Evolutionary conservation across 345 rosid genomes (phyloP), one percentile per base, ranked within the genome.

Genomic region (Populus simonii): DNA sequence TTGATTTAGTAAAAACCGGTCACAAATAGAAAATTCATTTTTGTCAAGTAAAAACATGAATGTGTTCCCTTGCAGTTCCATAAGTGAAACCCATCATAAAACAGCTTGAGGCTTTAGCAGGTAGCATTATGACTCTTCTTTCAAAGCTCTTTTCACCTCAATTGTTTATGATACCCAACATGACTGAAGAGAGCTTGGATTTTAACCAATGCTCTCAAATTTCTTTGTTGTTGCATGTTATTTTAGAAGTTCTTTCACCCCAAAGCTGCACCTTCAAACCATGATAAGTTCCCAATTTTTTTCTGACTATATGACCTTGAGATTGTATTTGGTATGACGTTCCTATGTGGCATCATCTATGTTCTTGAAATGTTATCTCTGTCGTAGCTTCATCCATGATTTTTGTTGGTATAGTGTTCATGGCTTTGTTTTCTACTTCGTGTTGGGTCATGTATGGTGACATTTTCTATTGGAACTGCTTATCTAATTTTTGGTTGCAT

Each of bases 401-500:
- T 7, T 63, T 63, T 63, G 20, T 25, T 63, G 18, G 33, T 27
- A 27, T 63, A 4, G 12, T 63, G 67, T 15, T 10, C 36, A 4
- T 29, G 35, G 35, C 18, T 16, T 63, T 63, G 36, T 63, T 25
- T 63, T 12, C 31, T 27, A 11, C 35, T 23, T 55, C 62, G 13
- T 55, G 7, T 55, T 55, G 62, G 13, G 62, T 17, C 62, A 55
- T 18, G 10, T 81, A 25, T 62, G 5, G 45, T 69, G 22, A 22
- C 15, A 69, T 4, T 62, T 31, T 1, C 11, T 6, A 20, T 7
- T 70, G 69, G 66, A 71, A 43, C 57, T 73, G 29, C 5, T 66
- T 59, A 25, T 68, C 36, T 66, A 33, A 45, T 49, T 20, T 69
- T 73, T 75, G 31, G 41, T 82, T 45, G 67, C 80, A 67, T 83